These are phyloP conservation scores for Zygoascus meyerae DNA, from an alignment of 1,139 yeast genomes.

Conservation along the genomic window DNA sequence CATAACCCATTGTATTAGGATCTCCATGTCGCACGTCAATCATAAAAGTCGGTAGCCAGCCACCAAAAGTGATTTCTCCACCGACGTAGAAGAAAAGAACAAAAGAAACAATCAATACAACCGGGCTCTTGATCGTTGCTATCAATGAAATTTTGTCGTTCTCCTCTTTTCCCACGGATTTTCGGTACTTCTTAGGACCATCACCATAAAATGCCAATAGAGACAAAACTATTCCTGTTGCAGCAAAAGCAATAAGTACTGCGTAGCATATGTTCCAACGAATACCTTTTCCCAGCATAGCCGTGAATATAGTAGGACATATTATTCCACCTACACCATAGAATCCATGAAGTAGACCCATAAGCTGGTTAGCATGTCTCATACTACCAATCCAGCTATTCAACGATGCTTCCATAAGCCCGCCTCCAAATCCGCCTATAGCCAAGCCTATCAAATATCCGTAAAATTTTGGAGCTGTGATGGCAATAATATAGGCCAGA, in stretches of 20 bases:
- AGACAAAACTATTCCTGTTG: constrained; percentile 23
- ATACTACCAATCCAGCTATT: constrained; percentile 52
- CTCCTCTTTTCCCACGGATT: constrained; percentile 11
- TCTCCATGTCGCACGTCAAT: constrained; percentile 50
- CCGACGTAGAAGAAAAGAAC: constrained; percentile 63
- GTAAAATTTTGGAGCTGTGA: constrained; percentile 38
- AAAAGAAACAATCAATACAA: constrained; percentile 54
- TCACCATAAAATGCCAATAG: constrained; percentile 22
- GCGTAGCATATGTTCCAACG: constrained; percentile 52
- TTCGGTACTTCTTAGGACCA: constrained; percentile 16
- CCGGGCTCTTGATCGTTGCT: constrained; percentile 43
- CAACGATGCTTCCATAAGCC: constrained; percentile 49
- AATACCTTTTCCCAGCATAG: constrained; percentile 44
- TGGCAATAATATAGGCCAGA: constrained; percentile 40
- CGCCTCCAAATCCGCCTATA: constrained; percentile 56
- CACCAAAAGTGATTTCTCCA: constrained; percentile 61
- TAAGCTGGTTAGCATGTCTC: constrained; percentile 43
- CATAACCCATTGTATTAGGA: constrained; percentile 48
- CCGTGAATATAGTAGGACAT: constrained; percentile 54
- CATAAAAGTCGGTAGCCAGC: constrained; percentile 65
- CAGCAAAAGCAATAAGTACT: constrained; percentile 41
- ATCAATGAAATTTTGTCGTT: neutral
- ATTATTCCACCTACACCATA: constrained; percentile 63
- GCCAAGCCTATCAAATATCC: constrained; percentile 48
- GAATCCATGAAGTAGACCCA: constrained; percentile 52